Percentiles rank a stretch among this genome's conserved stretches.
Evolutionary conservation across 108 stramenopile genomes (phyloP).

Genomic region (Pelagomonas calceolata): DNA sequence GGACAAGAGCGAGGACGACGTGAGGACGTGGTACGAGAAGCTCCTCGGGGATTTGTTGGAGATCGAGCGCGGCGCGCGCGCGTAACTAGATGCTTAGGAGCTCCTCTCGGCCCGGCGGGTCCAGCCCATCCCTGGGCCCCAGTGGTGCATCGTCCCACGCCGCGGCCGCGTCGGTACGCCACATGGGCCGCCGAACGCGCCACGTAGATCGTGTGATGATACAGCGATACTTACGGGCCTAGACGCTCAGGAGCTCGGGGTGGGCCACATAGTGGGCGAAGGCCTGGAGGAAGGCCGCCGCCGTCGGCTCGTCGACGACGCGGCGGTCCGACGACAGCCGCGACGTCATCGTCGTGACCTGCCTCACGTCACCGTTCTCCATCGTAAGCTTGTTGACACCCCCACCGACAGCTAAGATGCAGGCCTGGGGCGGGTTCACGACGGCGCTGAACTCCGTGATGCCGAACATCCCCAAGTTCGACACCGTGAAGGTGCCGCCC

Average conservation of each 20-base stretch:
- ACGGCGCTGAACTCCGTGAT: constrained; percentile 92
- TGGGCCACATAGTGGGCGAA: constrained; percentile 77
- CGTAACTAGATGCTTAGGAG: too few species aligned
- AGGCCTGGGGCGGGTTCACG: constrained; percentile 96
- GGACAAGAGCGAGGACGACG: not conserved
- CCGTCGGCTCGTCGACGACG: constrained; percentile 91
- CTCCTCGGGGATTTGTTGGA: not conserved
- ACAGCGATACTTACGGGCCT: too few species aligned
- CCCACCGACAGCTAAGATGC: constrained; percentile 90
- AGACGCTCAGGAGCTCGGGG: constrained; percentile 83
- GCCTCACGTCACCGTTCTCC: constrained; percentile 44
- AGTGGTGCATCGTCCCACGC: too few species aligned
- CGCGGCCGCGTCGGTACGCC: too few species aligned
- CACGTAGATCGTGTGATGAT: too few species aligned
- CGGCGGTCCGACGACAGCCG: constrained; percentile 90
- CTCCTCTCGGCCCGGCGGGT: too few species aligned
- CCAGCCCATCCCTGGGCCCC: too few species aligned
- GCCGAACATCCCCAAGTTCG: constrained; percentile 98
- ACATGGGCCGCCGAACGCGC: too few species aligned
- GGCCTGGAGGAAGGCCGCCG: constrained; percentile 76
- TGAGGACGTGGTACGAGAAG: not conserved
- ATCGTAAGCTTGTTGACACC: constrained; percentile 66
- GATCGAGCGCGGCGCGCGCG: not conserved
- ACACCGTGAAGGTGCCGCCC: constrained; percentile 92
- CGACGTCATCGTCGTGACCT: constrained; percentile 77